Conservation (phyloP, 1,284 basidiomycete genomes). For the Sphaerobolus stellatus region DNA sequence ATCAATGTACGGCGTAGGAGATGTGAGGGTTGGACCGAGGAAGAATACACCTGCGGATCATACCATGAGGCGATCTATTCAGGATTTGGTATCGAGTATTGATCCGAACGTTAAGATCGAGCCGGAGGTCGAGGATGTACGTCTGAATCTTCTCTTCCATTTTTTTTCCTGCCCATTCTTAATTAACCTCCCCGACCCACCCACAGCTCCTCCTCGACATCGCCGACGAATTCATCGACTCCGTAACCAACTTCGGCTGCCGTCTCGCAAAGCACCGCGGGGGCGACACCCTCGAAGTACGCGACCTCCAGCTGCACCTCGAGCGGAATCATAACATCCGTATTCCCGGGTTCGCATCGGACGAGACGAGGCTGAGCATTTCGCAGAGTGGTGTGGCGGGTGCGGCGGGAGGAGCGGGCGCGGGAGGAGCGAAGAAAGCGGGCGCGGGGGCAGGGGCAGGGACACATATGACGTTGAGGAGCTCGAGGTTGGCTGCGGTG, state of each 20-base stretch:
- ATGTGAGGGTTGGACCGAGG: constrained; percentile 34
- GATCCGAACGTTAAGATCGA: constrained; percentile 89
- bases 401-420: constrained; percentile 50
- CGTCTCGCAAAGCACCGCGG: constrained; percentile 91
- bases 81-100: constrained; percentile 88
- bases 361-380: constrained; percentile 78
- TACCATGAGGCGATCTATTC: constrained; percentile 89
- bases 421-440: constrained; percentile 49
- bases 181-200: no score
- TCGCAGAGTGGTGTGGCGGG: no score
- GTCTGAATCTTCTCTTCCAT: constrained; percentile 29
- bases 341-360: constrained; percentile 88
- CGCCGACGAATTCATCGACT: constrained; percentile 97
- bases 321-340: constrained; percentile 87
- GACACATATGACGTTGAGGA: constrained; percentile 64
- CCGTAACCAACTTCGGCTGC: constrained; percentile 89
- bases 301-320: constrained; percentile 91
- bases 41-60: constrained; percentile 76
- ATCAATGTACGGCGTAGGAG: constrained; percentile 47
- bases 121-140: constrained; percentile 87
- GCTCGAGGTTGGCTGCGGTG: constrained; percentile 70
- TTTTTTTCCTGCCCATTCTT: no score
- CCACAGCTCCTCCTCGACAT: constrained; percentile 84
- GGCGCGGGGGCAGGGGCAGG: no score
- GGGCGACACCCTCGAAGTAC: constrained; percentile 86